Evolutionary conservation across 2,329 filamentous ascomycete species (phyloP), one percentile per base, ranked within the genome.

Genomic region (Aspergillus sp.): DNA sequence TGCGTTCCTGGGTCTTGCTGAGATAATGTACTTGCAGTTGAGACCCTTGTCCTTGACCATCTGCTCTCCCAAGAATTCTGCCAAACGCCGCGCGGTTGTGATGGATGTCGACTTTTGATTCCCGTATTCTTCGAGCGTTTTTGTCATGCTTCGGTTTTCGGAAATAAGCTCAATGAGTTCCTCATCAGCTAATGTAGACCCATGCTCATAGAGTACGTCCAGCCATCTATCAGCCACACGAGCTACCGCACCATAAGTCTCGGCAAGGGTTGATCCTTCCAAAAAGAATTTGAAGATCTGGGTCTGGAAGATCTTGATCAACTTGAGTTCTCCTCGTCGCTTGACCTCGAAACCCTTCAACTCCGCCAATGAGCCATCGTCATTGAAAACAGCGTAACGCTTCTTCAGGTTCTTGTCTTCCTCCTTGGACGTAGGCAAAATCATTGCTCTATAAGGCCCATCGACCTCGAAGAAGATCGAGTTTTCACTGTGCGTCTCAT

Each of bases 331-430:
- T 81, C 95, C 95, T 84, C 95, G 86, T 72, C 95, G 88, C 80
- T 99, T 99, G 64, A 99, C 88, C 70, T 99, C 95, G 70, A 99
- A 99, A 6, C 95, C 95, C 71, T 99, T 99, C 70, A 99, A 75
- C 72, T 99, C 95, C 14, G 95, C 95, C 52, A 99, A 81, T 73
- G 89, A 96, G 40, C 96, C 95, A 68, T 99, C 95, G 61, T 98
- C 90, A 69, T 99, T 99, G 84, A 99, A 99, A 4, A 99, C 95
- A 41, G 96, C 95, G 72, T 99, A 99, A 70, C 95, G 87, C 78
- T 99, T 99, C 80, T 99, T 99, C 84, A 99, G 82, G 75, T 99
- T 99, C 81, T 98, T 99, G 79, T 98, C 93, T 75, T 98, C 95
- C 73, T 99, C 95, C 72, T 99, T 98, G 0, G 93, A 98, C 0